Conservation (phyloP, 2,329 filamentous ascomycete species). For the Penicillium sp. region DNA sequence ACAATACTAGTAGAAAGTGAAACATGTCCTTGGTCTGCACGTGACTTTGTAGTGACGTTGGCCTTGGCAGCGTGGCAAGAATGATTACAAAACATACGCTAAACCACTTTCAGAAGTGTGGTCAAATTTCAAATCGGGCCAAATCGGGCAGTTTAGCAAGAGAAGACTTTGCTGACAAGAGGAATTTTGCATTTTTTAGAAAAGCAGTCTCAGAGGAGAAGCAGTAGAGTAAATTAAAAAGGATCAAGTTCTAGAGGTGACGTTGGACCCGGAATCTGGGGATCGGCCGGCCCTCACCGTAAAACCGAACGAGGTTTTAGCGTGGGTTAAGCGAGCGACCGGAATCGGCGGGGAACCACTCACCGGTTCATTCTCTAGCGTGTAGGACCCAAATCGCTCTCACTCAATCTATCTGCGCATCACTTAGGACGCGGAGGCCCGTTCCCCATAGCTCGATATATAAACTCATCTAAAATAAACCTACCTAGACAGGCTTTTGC, state of each 20-base stretch:
- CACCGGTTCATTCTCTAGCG: constrained; percentile 38
- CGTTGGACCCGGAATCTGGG: neutral
- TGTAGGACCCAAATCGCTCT: constrained; percentile 35
- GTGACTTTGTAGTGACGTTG: no score
- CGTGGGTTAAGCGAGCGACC: constrained; percentile 27
- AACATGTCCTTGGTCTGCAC: no score
- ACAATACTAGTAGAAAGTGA: no score
- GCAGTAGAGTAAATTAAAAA: neutral
- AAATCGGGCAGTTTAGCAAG: neutral
- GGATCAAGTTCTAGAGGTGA: neutral
- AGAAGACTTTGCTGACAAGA: neutral
- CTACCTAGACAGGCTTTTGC: neutral
- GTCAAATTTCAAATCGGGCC: no score
- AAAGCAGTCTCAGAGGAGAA: neutral
- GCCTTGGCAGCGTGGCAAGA: neutral
- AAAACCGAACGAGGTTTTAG: constrained; percentile 21
- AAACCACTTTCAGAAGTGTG: neutral
- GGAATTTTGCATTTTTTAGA: neutral
- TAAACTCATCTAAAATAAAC: constrained; percentile 20
- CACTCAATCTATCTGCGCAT: constrained; percentile 29
- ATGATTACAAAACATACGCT: neutral
- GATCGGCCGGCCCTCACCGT: constrained; percentile 19
- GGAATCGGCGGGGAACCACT: neutral
- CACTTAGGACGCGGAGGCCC: constrained; percentile 8
- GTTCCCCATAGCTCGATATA: constrained; percentile 11